Conservation (phyloP, 2,329 filamentous ascomycete species). For the Colletotrichum musae region DNA sequence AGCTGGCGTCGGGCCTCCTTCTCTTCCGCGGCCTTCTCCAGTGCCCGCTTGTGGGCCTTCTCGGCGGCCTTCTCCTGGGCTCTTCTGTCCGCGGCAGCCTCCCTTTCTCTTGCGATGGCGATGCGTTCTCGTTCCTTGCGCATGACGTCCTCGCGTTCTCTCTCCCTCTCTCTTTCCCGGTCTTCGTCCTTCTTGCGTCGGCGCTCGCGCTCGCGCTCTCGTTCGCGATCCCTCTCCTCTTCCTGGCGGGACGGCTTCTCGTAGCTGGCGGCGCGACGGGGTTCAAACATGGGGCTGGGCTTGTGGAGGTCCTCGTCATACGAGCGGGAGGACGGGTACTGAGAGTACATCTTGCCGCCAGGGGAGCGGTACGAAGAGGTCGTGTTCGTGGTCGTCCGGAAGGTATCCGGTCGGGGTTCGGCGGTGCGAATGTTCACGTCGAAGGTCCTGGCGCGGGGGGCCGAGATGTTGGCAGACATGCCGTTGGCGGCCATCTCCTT, state of each 20-base stretch:
- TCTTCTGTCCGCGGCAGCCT: slow-evolving; percentile 12
- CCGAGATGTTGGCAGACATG: slow-evolving; percentile 58
- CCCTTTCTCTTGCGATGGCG: slow-evolving; percentile 28
- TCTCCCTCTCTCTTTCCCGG: slow-evolving; percentile 44
- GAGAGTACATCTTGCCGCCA: slow-evolving; percentile 53
- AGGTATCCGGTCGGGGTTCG: slow-evolving; percentile 62
- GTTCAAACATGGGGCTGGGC: slow-evolving; percentile 59
- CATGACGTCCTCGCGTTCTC: slow-evolving; percentile 41
- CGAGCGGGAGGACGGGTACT: slow-evolving; percentile 56
- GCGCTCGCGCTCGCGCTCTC: slow-evolving; percentile 44
- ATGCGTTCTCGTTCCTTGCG: slow-evolving; percentile 44
- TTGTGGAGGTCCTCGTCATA: slow-evolving; percentile 63
- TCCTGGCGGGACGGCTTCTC: slow-evolving; percentile 62
- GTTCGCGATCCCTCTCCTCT: slow-evolving; percentile 55
- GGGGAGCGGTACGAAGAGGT: slow-evolving; percentile 47
- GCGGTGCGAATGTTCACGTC: slow-evolving; percentile 62
- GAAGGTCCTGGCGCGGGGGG: slow-evolving; percentile 58
- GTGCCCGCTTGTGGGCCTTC: slow-evolving; percentile 37
- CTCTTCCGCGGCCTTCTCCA: slow-evolving; percentile 48
- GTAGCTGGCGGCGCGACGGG: slow-evolving; percentile 65
- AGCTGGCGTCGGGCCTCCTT: slow-evolving; percentile 52
- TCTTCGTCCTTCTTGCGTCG: slow-evolving; percentile 39
- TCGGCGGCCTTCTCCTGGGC: slow-evolving; percentile 41
- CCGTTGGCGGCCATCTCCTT: slow-evolving; percentile 61
- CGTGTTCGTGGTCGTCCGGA: slow-evolving; percentile 52